phyloP scores from a whole-genome alignment of 306 rosid genomes.

The Citrullus colocynthis region DNA sequence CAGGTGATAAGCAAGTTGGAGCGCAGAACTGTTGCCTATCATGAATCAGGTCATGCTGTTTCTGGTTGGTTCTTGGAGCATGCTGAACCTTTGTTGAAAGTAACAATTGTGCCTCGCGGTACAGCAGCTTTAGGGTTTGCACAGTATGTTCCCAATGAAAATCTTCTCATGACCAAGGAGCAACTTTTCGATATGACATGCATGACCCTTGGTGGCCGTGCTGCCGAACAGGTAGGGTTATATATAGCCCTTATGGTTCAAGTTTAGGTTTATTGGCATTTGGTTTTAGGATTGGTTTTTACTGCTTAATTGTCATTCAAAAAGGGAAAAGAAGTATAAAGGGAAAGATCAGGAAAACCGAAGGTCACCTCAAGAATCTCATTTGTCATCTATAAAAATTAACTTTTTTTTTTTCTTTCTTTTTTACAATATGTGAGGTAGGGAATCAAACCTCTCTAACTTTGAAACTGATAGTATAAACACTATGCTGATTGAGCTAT shows the following conservation, averaged over 20 bases:
- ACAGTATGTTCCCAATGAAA: conserved; percentile 85
- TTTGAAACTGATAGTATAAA: no score
- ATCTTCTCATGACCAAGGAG: conserved; percentile 90
- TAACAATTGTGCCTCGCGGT: conserved; percentile 93
- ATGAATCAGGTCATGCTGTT: conserved; percentile 97
- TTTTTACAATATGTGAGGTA: no score
- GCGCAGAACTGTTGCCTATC: conserved; percentile 91
- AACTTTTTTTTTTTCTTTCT: neutral
- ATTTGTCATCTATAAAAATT: neutral
- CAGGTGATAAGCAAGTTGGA: conserved; percentile 92
- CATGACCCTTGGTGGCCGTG: conserved; percentile 96
- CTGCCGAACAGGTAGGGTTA: conserved; percentile 76
- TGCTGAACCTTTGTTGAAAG: conserved; percentile 79
- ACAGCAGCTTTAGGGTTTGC: conserved; percentile 97
- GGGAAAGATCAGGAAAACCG: neutral
- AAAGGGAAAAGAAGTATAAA: neutral
- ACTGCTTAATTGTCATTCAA: neutral
- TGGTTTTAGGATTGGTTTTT: neutral
- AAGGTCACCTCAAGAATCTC: neutral
- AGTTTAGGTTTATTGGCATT: neutral
- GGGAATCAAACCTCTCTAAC: no score
- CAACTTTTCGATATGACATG: conserved; percentile 93
- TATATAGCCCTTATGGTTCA: neutral
- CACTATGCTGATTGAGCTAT: no score
- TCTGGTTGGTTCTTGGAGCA: conserved; percentile 90